phyloP scores from a whole-genome alignment of 805 yeast genomes.

The Candida vartiovaarae region DNA sequence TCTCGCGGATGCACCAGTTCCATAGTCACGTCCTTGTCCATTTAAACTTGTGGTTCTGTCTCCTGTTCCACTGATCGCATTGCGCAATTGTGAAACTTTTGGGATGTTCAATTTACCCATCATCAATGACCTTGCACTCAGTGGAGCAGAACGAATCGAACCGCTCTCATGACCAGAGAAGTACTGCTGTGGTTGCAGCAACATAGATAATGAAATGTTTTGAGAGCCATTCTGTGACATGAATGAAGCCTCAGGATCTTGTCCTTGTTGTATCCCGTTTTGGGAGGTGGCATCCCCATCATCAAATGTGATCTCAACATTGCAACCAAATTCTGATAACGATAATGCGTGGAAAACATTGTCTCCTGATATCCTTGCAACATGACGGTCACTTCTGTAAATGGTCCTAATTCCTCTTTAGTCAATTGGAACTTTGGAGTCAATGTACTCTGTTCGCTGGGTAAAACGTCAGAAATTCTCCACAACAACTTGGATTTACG shows the following conservation, averaged over 20 bases:
- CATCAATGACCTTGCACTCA: slow-evolving; percentile 21
- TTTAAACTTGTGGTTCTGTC: slow-evolving; percentile 1
- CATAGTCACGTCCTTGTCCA: background rate
- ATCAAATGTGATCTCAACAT: background rate
- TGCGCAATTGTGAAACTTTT: slow-evolving; percentile 21
- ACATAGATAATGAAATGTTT: slow-evolving; percentile 13
- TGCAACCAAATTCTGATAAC: slow-evolving; percentile 5
- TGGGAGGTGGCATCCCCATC: background rate
- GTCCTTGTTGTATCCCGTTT: slow-evolving; percentile 2
- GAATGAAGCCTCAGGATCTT: slow-evolving; percentile 6
- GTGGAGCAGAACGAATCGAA: slow-evolving; percentile 23
- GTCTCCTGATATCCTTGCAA: slow-evolving; percentile 12
- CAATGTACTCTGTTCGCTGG: slow-evolving; percentile 7
- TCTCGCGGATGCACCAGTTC: slow-evolving; percentile 4
- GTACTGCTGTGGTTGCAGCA: slow-evolving; percentile 10
- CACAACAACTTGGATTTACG: slow-evolving; percentile 15
- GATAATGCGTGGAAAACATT: slow-evolving; percentile 17
- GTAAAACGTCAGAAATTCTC: slow-evolving; percentile 11
- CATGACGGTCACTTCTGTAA: slow-evolving; percentile 1
- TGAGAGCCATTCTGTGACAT: slow-evolving; percentile 15
- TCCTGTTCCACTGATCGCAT: slow-evolving; percentile 18
- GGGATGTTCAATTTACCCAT: slow-evolving; percentile 19
- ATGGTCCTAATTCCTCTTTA: slow-evolving; percentile 4
- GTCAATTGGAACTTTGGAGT: slow-evolving; percentile 6
- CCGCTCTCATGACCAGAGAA: slow-evolving; percentile 9